Base-by-base conservation (phyloP, 2,329 filamentous ascomycete genomes). In the Pseudovirgaria hyperparasitica region DNA sequence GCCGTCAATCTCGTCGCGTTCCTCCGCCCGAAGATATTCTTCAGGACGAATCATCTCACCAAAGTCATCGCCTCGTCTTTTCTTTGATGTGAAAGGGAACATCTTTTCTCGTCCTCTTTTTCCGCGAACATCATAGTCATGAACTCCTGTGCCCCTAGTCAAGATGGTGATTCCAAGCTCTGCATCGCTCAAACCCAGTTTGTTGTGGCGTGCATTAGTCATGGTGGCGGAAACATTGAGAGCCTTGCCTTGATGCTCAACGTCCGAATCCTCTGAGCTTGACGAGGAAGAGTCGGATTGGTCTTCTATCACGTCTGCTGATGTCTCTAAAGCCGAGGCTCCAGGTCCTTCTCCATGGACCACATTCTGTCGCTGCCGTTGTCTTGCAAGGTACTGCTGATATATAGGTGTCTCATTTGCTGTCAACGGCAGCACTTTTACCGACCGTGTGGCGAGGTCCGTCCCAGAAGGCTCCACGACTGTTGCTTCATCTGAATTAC, bases 31-130 rank as follows among this genome's bases (percentile, higher is more conserved):
- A 2, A 94, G 67, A 47, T 87, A 98, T 37, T 98, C 90, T 50
- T 96, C 90, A 0, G 87, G 82, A 28, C 85, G 74, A 40, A 98
- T 94, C 10, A 92, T 60, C 38, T 98, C 90, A 32, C 90, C 90
- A 54, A 90, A 98, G 37, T 94, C 87, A 46, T 96, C 90, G 16
- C 69, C 72, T 26, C 84, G 75, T 48, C 75, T 80, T 42, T 82
- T 68, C 27, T 84, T 75, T 14, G 86, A 72, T 1, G 86, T 72
- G 28, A 92, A 76, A 0, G 90, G 90, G 47, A 94, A 96, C 59
- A 92, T 80, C 35, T 85, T 76, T 48, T 98, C 90, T 29, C 86
- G 71, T 3, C 90, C 90, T 48, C 82, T 92, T 52, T 93, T 94
- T 19, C 80, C 81, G 21, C 84, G 70, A 2, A 94, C 79, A 45